Evolutionary conservation across 75 land plant genomes (phyloP).

Genomic region (Cryptomeria japonica): DNA sequence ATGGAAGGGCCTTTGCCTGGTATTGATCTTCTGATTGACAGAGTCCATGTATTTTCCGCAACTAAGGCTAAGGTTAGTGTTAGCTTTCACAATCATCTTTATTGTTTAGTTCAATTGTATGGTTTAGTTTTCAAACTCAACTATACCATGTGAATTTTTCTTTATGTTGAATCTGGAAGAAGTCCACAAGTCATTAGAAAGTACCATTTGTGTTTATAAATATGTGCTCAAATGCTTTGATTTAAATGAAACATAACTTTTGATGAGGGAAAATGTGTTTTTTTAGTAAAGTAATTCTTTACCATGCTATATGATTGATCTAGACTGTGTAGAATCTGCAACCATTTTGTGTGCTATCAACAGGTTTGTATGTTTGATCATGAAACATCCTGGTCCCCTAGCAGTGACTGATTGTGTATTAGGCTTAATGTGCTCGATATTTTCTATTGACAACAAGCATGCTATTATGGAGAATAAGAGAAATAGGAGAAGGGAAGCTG

Average conservation of each 20-base stretch:
- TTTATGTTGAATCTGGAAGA: background rate
- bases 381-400: background rate
- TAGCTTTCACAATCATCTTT: background rate
- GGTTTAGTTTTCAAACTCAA: background rate
- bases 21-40: constrained; percentile 48
- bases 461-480: background rate
- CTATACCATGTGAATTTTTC: background rate
- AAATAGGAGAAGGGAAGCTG: background rate
- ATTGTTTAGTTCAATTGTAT: background rate
- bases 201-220: background rate
- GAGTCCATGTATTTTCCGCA: constrained; percentile 6
- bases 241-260: background rate
- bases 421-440: background rate
- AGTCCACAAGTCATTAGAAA: background rate
- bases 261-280: background rate
- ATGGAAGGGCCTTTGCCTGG: constrained; percentile 70
- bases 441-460: background rate
- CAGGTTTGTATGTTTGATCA: background rate
- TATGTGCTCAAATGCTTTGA: background rate
- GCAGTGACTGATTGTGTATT: background rate
- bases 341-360: background rate
- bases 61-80: background rate
- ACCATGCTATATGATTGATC: background rate
- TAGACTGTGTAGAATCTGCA: background rate
- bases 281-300: background rate